Conservation (phyloP, 2,329 filamentous ascomycete genomes). For the Setomelanomma holmii region DNA sequence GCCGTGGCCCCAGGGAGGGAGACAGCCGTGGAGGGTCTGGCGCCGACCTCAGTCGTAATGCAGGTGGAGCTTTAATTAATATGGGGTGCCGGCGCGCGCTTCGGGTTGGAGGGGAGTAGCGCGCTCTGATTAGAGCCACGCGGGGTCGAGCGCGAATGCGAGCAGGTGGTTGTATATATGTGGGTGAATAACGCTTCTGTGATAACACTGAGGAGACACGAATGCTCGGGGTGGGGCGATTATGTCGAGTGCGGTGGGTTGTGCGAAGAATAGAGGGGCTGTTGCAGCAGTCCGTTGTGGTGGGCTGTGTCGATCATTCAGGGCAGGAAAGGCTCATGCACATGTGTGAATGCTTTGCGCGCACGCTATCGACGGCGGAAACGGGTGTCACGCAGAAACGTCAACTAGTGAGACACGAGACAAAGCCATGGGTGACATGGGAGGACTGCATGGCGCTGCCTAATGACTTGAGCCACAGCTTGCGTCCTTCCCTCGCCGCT, state of each 20-base stretch:
- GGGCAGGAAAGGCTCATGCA: slow-evolving; percentile 18
- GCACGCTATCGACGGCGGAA: slow-evolving; percentile 11
- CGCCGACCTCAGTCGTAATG: slow-evolving; percentile 17
- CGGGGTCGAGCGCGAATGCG: slow-evolving; percentile 12
- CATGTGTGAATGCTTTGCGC: slow-evolving; percentile 6
- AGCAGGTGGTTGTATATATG: slow-evolving; percentile 9
- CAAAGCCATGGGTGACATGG: slow-evolving; percentile 9
- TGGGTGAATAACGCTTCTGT: slow-evolving; percentile 20
- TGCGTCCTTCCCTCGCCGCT: slow-evolving; percentile 6
- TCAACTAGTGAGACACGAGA: slow-evolving; percentile 17
- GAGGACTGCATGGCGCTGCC: slow-evolving; percentile 9
- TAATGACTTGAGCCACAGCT: slow-evolving; percentile 14
- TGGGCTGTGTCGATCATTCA: slow-evolving; percentile 25
- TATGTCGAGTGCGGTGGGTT: slow-evolving; percentile 9
- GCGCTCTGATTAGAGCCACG: slow-evolving; percentile 28
- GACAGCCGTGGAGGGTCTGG: slow-evolving; percentile 15
- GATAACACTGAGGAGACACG: slow-evolving; percentile 25
- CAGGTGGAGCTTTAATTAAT: slow-evolving; percentile 36
- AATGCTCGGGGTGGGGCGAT: slow-evolving; percentile 8
- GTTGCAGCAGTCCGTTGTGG: slow-evolving; percentile 7
- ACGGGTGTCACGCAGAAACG: slow-evolving; percentile 26
- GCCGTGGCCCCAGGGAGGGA: slow-evolving; percentile 30
- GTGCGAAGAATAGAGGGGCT: slow-evolving; percentile 7
- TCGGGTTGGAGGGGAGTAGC: slow-evolving; percentile 25
- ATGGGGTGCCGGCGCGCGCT: slow-evolving; percentile 36